Percentiles rank a stretch among this genome's conserved stretches.
These are phyloP conservation scores for Hypoxylon trugodes DNA, from an alignment of 495 filamentous ascomycete genomes.

Conservation along the genomic window DNA sequence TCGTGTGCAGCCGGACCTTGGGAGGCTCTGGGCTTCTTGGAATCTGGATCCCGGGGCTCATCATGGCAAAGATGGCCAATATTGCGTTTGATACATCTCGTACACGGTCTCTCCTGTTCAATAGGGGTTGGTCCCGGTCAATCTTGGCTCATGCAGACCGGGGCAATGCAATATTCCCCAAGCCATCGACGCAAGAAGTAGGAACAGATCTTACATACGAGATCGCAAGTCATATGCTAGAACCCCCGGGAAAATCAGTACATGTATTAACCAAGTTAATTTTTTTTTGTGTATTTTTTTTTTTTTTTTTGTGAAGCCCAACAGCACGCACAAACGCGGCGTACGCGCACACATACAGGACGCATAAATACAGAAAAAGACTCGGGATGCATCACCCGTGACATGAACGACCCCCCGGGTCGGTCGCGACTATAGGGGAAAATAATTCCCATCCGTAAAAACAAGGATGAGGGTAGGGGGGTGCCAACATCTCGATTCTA, in stretches of 20 bases:
- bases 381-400: conserved; percentile 30
- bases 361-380: conserved; percentile 21
- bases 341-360: conserved; percentile 27
- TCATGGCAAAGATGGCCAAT: conserved; percentile 99
- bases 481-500: conserved; percentile 33
- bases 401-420: conserved; percentile 34
- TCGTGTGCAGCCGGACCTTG: conserved; percentile 59
- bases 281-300: too few species aligned
- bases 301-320: conserved; percentile 40
- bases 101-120: conserved; percentile 90
- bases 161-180: conserved; percentile 35
- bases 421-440: conserved; percentile 4
- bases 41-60: conserved; percentile 81
- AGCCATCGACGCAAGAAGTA: conserved; percentile 55
- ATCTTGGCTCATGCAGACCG: conserved; percentile 44
- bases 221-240: conserved; percentile 99
- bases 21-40: conserved; percentile 74
- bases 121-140: conserved; percentile 49
- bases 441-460: conserved; percentile 21
- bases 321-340: conserved; percentile 37
- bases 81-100: conserved; percentile 97
- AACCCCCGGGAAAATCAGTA: conserved; percentile 47
- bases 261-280: conserved; percentile 37
- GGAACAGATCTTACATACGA: conserved; percentile 75
- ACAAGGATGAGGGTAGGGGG: conserved; percentile 25